A percentile compares a stretch with the other conserved stretches of the same genome.
Evolutionary conservation across 1,284 basidiomycete genomes (phyloP).

Genomic region (Hypsizygus ulmarius): DNA sequence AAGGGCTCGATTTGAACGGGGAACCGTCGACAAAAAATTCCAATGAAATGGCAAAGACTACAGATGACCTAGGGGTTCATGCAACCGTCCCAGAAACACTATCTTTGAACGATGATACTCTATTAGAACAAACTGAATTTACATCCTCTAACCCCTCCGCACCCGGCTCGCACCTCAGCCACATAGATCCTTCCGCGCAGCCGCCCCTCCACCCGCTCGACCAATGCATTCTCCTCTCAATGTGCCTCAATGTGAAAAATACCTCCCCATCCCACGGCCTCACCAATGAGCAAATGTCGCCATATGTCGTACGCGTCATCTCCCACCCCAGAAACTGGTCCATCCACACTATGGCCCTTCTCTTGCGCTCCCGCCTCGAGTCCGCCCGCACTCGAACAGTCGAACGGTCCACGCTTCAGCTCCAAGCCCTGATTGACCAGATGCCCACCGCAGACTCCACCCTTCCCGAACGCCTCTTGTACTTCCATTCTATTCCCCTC

Average conservation of each 20-base stretch:
- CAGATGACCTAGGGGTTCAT: constrained; percentile 4
- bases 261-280: constrained; percentile 85
- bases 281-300: constrained; percentile 86
- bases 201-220: constrained; percentile 88
- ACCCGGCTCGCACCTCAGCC: constrained; percentile 43
- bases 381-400: constrained; percentile 84
- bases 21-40: constrained; percentile 1
- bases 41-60: background rate
- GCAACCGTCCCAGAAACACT: constrained; percentile 72
- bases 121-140: constrained; percentile 93
- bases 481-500: constrained; percentile 76
- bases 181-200: constrained; percentile 82
- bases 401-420: constrained; percentile 85
- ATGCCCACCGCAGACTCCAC: constrained; percentile 84
- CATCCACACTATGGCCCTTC: constrained; percentile 89
- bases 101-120: constrained; percentile 91
- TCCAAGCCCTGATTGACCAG: constrained; percentile 92
- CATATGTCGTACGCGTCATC: constrained; percentile 85
- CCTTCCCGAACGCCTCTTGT: constrained; percentile 70
- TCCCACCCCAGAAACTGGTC: constrained; percentile 91
- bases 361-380: constrained; percentile 88
- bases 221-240: constrained; percentile 84
- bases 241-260: constrained; percentile 89
- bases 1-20: background rate
- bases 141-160: constrained; percentile 61